phyloP scores from a whole-genome alignment of 805 yeast species.

The Tetrapisispora iriomotensis region DNA sequence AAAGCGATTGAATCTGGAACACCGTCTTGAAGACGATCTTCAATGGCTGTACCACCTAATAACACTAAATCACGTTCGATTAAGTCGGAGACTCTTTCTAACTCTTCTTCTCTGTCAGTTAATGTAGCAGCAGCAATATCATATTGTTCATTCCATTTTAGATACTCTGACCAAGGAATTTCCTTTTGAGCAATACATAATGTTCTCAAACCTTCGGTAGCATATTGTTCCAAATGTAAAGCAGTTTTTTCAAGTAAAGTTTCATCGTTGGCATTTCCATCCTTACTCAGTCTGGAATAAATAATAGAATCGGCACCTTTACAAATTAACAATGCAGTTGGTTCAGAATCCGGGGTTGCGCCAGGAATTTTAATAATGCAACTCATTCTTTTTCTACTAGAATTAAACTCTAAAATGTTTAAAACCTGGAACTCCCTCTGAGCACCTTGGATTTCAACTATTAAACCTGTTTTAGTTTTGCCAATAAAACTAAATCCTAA shows the following conservation, averaged over 20 bases:
- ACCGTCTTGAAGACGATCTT: slow-evolving; percentile 78
- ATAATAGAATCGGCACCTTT: slow-evolving; percentile 84
- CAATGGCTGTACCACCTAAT: slow-evolving; percentile 82
- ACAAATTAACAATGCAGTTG: slow-evolving; percentile 58
- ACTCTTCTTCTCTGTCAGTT: slow-evolving; percentile 54
- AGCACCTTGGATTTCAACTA: slow-evolving; percentile 61
- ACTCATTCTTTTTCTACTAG: slow-evolving; percentile 84
- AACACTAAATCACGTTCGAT: slow-evolving; percentile 58
- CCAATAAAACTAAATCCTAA: slow-evolving; percentile 60
- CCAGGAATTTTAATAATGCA: slow-evolving; percentile 63
- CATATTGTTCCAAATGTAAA: slow-evolving; percentile 63
- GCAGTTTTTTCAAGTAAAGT: slow-evolving; percentile 54
- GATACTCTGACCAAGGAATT: slow-evolving; percentile 50
- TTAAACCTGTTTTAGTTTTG: slow-evolving; percentile 56
- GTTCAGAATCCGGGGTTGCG: slow-evolving; percentile 34
- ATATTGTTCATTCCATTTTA: slow-evolving; percentile 53
- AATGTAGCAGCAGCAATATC: slow-evolving; percentile 56
- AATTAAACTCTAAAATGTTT: slow-evolving; percentile 67
- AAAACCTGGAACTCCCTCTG: slow-evolving; percentile 62
- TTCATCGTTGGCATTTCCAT: slow-evolving; percentile 32
- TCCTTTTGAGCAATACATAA: slow-evolving; percentile 70
- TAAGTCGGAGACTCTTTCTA: slow-evolving; percentile 66
- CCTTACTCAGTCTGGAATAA: slow-evolving; percentile 48
- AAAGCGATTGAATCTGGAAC: slow-evolving; percentile 73
- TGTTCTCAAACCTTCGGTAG: slow-evolving; percentile 78